These are phyloP conservation scores for Suillus subalutaceus DNA, from an alignment of 768 basidiomycete genomes.

Conservation along the genomic window DNA sequence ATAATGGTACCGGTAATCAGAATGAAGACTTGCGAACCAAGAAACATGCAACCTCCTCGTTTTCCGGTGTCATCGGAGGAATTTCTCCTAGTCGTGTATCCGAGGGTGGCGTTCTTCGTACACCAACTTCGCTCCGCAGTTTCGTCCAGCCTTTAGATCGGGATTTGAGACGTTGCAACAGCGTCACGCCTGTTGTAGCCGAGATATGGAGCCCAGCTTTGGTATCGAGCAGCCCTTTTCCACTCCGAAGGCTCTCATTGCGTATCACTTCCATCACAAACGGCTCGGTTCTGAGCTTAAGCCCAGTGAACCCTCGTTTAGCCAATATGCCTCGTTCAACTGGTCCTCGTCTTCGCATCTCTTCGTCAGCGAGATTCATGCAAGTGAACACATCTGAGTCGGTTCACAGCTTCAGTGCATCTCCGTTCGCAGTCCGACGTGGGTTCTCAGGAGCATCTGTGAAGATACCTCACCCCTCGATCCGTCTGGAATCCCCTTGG, in stretches of 20 bases:
- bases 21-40: background rate
- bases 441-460: conserved; percentile 15
- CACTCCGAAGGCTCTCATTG: background rate
- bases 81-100: background rate
- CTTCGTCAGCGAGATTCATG: background rate
- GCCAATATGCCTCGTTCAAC: background rate
- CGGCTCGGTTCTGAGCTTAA: background rate
- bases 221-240: background rate
- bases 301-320: background rate
- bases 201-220: background rate
- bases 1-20: background rate
- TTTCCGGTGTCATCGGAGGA: background rate
- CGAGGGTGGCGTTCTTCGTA: background rate
- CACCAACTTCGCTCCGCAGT: background rate
- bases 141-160: background rate
- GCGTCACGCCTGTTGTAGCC: background rate
- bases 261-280: background rate
- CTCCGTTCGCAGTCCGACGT: conserved; percentile 12
- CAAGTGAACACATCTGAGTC: conserved; percentile 1
- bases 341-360: conserved; percentile 1
- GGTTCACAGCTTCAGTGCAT: background rate
- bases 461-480: background rate
- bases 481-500: conserved; percentile 33
- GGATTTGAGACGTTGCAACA: background rate
- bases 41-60: background rate